A percentile compares a stretch with the other conserved stretches of the same genome.
These are phyloP conservation scores for Centaurea solstitialis DNA, from an alignment of 129 eudicot genomes.

Conservation along the genomic window DNA sequence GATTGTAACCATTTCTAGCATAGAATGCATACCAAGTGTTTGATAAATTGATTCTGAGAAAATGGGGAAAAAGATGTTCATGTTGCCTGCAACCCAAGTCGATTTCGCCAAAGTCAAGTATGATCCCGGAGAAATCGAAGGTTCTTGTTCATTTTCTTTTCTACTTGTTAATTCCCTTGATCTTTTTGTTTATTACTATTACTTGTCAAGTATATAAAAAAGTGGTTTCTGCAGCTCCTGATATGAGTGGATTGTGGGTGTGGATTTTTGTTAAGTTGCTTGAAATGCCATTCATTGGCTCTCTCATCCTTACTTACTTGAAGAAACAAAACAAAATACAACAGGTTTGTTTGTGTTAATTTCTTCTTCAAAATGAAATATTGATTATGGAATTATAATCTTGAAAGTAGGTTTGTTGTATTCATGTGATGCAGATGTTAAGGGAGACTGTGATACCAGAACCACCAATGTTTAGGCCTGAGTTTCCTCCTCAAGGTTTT, in stretches of 20 bases:
- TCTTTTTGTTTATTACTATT: background rate
- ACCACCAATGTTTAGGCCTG: conserved; percentile 80
- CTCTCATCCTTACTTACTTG: conserved; percentile 42
- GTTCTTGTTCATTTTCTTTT: conserved; percentile 8
- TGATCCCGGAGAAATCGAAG: conserved; percentile 48
- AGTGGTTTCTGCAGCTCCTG: conserved; percentile 58
- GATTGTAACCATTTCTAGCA: too few relatives aligned
- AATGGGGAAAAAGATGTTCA: conserved; percentile 62
- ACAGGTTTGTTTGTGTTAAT: conserved; percentile 43
- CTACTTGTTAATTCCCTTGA: background rate
- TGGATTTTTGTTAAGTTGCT: conserved; percentile 50
- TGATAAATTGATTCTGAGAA: conserved; percentile 11
- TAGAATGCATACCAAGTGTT: background rate
- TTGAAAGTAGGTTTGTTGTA: background rate
- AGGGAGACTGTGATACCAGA: conserved; percentile 87
- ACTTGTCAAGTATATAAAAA: background rate
- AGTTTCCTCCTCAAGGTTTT: conserved; percentile 88
- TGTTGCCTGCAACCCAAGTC: conserved; percentile 69
- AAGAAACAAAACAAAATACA: conserved; percentile 66
- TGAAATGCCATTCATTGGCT: conserved; percentile 58
- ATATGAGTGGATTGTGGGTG: conserved; percentile 54
- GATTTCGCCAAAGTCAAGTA: conserved; percentile 54
- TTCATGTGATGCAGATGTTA: conserved; percentile 50
- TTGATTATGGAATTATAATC: background rate
- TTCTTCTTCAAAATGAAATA: background rate